Evolutionary conservation across 768 basidiomycete genomes (phyloP).

Genomic region (Gloeopeniophorella convolvens): DNA sequence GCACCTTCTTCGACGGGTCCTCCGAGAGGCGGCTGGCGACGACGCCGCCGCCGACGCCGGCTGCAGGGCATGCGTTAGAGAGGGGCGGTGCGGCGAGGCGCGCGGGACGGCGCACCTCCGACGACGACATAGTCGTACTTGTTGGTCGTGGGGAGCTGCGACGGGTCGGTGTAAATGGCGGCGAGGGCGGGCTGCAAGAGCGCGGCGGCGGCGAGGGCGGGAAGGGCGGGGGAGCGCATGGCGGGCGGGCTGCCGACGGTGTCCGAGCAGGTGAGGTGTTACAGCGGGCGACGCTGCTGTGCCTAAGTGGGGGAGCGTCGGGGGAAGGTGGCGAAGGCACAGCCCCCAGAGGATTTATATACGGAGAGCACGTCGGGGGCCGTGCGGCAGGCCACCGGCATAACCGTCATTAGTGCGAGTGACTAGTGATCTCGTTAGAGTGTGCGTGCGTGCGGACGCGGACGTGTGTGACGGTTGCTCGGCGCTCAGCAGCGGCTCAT

Average conservation of each 20-base stretch:
- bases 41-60: slow-evolving; percentile 34
- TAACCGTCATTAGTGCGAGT: too few species aligned
- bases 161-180: slow-evolving; percentile 6
- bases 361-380: too few species aligned
- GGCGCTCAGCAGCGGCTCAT: too few species aligned
- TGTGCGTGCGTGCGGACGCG: too few species aligned
- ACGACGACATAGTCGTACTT: slow-evolving; percentile 37
- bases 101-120: slow-evolving; percentile 20
- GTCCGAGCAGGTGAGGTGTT: neutral
- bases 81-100: neutral
- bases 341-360: too few species aligned
- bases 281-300: neutral
- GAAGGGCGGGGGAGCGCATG: neutral
- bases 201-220: neutral
- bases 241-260: neutral
- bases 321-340: too few species aligned
- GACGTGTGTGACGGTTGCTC: too few species aligned
- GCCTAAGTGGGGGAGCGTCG: too few species aligned
- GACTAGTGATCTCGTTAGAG: too few species aligned
- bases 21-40: slow-evolving; percentile 36
- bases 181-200: neutral
- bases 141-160: slow-evolving; percentile 6
- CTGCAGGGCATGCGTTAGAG: slow-evolving; percentile 17
- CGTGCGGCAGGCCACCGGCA: too few species aligned
- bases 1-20: slow-evolving; percentile 30